Evolutionary conservation across 2,329 filamentous ascomycete genomes (phyloP).

Genomic region (Scedosporium apiospermum): DNA sequence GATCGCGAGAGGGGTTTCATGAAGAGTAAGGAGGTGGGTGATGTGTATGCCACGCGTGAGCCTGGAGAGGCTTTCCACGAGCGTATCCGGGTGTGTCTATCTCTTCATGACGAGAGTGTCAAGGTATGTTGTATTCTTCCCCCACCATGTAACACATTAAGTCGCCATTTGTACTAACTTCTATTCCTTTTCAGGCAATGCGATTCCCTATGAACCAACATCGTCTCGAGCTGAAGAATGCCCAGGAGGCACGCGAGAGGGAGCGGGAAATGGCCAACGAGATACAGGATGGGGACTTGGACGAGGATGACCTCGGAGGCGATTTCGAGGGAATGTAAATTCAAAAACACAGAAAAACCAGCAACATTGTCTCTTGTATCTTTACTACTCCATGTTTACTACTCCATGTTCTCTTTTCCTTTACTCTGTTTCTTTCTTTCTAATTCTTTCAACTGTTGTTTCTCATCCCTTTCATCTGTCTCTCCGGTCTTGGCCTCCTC

Average conservation of each 20-base stretch:
- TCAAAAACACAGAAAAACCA: not conserved
- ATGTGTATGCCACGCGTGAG: conserved; percentile 92
- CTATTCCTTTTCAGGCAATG: conserved; percentile 60
- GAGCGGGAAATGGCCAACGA: conserved; percentile 98
- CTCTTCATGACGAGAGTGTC: conserved; percentile 93
- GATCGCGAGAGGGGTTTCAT: conserved; percentile 94
- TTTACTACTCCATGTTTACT: not conserved
- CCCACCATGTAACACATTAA: not conserved
- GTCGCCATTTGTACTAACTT: not conserved
- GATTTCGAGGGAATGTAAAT: conserved; percentile 91
- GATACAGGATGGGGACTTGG: conserved; percentile 94
- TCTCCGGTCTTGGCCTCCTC: too few relatives aligned
- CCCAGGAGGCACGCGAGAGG: conserved; percentile 92
- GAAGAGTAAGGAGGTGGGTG: conserved; percentile 95
- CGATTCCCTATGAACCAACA: conserved; percentile 99
- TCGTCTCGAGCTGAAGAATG: conserved; percentile 91
- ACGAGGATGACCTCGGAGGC: conserved; percentile 90
- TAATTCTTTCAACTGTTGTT: not conserved
- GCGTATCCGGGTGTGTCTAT: conserved; percentile 83
- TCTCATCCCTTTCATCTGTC: not conserved
- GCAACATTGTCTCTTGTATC: not conserved
- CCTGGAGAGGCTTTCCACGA: conserved; percentile 97
- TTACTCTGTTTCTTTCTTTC: not conserved
- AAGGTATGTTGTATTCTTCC: conserved; percentile 52
- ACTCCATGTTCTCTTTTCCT: not conserved